These are phyloP conservation scores for Pyrenochaeta sp. DNA, from an alignment of 2,329 filamentous ascomycete genomes.

Conservation along the genomic window DNA sequence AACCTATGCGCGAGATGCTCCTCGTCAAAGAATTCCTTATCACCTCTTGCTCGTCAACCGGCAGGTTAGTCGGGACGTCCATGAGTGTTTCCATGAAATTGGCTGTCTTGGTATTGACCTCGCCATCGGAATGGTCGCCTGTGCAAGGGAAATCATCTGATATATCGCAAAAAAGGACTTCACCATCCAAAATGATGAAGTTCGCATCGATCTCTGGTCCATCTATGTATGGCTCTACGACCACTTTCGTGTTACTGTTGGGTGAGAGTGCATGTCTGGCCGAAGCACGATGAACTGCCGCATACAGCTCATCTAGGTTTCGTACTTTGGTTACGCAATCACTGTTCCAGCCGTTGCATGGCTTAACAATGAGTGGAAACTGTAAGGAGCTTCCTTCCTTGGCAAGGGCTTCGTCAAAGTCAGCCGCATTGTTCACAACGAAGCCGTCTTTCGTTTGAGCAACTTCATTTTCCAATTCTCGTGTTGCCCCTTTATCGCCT, in stretches of 20 bases:
- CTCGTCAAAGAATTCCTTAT: slow-evolving; percentile 1
- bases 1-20: slow-evolving; percentile 1
- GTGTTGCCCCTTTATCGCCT: slow-evolving; percentile 27
- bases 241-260: slow-evolving; percentile 27
- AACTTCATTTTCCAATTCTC: slow-evolving; percentile 32
- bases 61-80: slow-evolving; percentile 6
- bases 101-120: neutral
- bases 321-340: slow-evolving; percentile 39
- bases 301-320: slow-evolving; percentile 31
- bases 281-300: neutral
- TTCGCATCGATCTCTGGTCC: slow-evolving; percentile 22
- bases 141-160: slow-evolving; percentile 12
- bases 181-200: slow-evolving; percentile 10
- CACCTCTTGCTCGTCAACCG: neutral
- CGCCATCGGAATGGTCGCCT: neutral
- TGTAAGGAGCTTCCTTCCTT: neutral
- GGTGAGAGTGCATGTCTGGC: slow-evolving; percentile 6
- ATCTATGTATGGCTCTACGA: slow-evolving; percentile 26
- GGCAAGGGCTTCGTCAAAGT: slow-evolving; percentile 24
- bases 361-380: slow-evolving; percentile 48
- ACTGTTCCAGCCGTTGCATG: slow-evolving; percentile 41
- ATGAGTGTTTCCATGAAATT: slow-evolving; percentile 6
- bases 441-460: slow-evolving; percentile 2
- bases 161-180: slow-evolving; percentile 15
- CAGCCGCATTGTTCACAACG: neutral